A percentile compares a stretch with the other conserved stretches of the same genome.
phyloP scores from a whole-genome alignment of 176 grass and related monocot species.

The Lolium perenne region DNA sequence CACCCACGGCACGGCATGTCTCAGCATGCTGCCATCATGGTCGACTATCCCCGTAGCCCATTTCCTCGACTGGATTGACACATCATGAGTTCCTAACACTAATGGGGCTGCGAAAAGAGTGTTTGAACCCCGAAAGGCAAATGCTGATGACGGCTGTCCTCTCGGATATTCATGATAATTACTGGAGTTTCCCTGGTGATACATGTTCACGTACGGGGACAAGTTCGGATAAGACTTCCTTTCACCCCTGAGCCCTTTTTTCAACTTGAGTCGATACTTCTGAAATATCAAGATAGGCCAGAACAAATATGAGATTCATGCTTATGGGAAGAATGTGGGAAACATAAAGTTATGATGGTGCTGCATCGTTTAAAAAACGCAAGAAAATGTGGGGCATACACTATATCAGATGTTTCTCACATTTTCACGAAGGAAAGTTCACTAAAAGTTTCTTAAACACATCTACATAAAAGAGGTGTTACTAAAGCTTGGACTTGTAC shows the following conservation, averaged over 20 bases:
- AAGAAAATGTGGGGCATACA: background rate
- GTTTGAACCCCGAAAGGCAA: constrained; percentile 7
- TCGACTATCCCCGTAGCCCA: background rate
- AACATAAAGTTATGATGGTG: background rate
- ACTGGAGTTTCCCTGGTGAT: background rate
- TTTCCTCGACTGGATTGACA: constrained; percentile 20
- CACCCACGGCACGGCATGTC: background rate
- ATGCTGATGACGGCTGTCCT: background rate
- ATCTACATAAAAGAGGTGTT: background rate
- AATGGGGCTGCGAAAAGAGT: constrained; percentile 10
- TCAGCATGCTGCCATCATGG: constrained; percentile 13
- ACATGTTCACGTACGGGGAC: constrained; percentile 17
- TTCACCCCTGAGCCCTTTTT: background rate
- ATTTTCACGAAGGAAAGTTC: constrained; percentile 2
- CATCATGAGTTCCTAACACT: constrained; percentile 19
- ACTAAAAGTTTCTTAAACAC: background rate
- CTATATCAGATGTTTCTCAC: background rate
- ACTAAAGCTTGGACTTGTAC: background rate
- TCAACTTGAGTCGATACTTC: constrained; percentile 67
- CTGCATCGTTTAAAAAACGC: background rate
- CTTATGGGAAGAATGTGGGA: constrained; percentile 12
- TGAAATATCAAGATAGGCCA: constrained; percentile 49
- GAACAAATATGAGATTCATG: constrained; percentile 17
- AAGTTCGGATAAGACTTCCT: constrained; percentile 1
- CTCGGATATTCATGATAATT: background rate